Evolutionary conservation across 495 filamentous ascomycete genomes (phyloP).

Genomic region (Lasiosphaeria hispida): DNA sequence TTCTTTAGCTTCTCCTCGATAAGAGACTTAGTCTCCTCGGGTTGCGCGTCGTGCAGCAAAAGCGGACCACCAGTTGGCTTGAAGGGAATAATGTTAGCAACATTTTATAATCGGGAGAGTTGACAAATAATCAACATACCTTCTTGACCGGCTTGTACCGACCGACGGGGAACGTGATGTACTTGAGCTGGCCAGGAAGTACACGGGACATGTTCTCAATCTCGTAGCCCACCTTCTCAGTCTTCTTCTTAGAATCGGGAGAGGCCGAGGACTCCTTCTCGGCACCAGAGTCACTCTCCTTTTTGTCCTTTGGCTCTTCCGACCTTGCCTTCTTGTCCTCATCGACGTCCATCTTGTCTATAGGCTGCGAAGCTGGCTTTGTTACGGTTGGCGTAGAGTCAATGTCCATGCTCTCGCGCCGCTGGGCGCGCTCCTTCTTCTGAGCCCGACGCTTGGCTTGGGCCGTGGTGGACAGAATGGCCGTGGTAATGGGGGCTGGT

Average conservation of each 20-base stretch:
- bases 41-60: slow-evolving; percentile 80
- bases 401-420: slow-evolving; percentile 84
- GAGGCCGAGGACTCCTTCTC: slow-evolving; percentile 58
- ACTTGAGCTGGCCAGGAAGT: slow-evolving; percentile 89
- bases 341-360: slow-evolving; percentile 90
- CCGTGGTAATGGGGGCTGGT: slow-evolving; percentile 90
- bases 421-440: slow-evolving; percentile 67
- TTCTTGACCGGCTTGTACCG: slow-evolving; percentile 96
- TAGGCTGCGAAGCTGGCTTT: slow-evolving; percentile 60
- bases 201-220: slow-evolving; percentile 96
- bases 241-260: slow-evolving; percentile 69
- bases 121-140: slow-evolving; percentile 50
- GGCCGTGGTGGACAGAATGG: slow-evolving; percentile 92
- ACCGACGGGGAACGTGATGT: slow-evolving; percentile 82
- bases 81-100: slow-evolving; percentile 49
- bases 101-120: not conserved
- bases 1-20: slow-evolving; percentile 88
- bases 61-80: slow-evolving; percentile 96
- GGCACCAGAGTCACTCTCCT: slow-evolving; percentile 45
- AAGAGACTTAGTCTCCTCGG: slow-evolving; percentile 70
- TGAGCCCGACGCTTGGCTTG: slow-evolving; percentile 92
- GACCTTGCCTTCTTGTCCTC: slow-evolving; percentile 60
- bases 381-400: slow-evolving; percentile 73
- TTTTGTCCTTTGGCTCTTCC: slow-evolving; percentile 61
- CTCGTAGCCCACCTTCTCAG: slow-evolving; percentile 91